phyloP scores from a whole-genome alignment of 2,329 filamentous ascomycete genomes.

The Westerdykella ornata region DNA sequence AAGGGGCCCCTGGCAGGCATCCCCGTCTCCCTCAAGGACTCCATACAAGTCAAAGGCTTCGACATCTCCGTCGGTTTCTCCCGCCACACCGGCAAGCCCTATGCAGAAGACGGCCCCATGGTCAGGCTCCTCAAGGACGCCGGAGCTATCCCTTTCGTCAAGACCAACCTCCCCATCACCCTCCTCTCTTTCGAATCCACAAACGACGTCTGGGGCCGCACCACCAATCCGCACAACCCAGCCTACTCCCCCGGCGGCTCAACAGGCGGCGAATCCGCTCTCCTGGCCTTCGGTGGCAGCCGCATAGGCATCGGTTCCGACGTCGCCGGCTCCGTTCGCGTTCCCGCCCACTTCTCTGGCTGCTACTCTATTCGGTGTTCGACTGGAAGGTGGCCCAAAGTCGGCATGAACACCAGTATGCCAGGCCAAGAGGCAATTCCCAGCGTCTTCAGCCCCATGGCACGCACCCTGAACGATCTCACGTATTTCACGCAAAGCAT shows the following conservation, averaged over 20 bases:
- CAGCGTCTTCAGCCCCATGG: slow-evolving; percentile 88
- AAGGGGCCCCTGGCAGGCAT: slow-evolving; percentile 80
- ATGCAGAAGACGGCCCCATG: slow-evolving; percentile 61
- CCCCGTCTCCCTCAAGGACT: slow-evolving; percentile 75
- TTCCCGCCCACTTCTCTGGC: slow-evolving; percentile 81
- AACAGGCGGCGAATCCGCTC: slow-evolving; percentile 75
- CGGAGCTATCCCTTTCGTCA: slow-evolving; percentile 83
- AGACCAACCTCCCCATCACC: slow-evolving; percentile 84
- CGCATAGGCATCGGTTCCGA: slow-evolving; percentile 87
- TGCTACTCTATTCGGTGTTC: slow-evolving; percentile 83
- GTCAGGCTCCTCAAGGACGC: slow-evolving; percentile 76
- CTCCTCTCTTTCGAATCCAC: slow-evolving; percentile 79
- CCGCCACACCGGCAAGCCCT: slow-evolving; percentile 60
- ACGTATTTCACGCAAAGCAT: slow-evolving; percentile 75
- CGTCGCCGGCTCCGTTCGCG: slow-evolving; percentile 81
- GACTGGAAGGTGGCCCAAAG: slow-evolving; percentile 84
- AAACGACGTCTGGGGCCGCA: slow-evolving; percentile 74
- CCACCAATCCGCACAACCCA: slow-evolving; percentile 74
- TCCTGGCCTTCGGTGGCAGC: slow-evolving; percentile 73
- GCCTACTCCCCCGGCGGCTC: slow-evolving; percentile 84
- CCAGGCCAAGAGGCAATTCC: slow-evolving; percentile 85
- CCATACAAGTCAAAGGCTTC: slow-evolving; percentile 71
- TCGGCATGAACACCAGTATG: slow-evolving; percentile 80
- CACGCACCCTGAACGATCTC: slow-evolving; percentile 74
- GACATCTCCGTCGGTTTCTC: slow-evolving; percentile 79